Base-by-base conservation (phyloP, 257 asterid species). In the Solanum lycopersicoides region DNA sequence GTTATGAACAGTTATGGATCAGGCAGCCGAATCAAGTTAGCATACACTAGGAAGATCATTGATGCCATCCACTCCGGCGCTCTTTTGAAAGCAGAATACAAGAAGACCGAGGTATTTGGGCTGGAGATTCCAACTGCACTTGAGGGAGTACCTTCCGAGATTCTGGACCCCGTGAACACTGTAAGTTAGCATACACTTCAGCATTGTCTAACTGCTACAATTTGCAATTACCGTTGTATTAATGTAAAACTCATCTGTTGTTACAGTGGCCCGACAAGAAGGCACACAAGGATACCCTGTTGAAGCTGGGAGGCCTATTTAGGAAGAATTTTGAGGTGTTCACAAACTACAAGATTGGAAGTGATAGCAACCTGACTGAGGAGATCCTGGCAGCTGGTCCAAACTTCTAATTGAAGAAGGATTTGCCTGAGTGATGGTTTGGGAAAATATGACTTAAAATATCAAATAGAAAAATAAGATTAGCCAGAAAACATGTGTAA, bases 381-480 rank as follows among this genome's bases (percentile, higher is more conserved):
- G 92, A 95, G 92, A 96, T 96, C 86, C 86, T 96, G 12, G 97
- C 98, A 10, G 98, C 98, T 76, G 99, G 99, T 45, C 99, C 99
- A 18, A 93, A 90, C 87, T 91, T 93, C 91, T 94, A 89, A 91
- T 74, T 74, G 34, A 30, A 42, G 73, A 80, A 82, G 85, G 34
- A 80, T 80, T 47, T 47, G 16, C 44, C 44, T 30, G 66, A 80
- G 84, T 45, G 68, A 80, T 28, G 66, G 68, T 35, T 83, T n/a
- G 34, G 76, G 28, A 15, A 72, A 42, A 30, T n/a, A 16, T 60
- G 30, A 37, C 21, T 41, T 60, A 39, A 21, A 56, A 25, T 25
- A 23, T 23, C 3, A n/a, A 56, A 59, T 59, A 77, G 47, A 42
- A 42, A 82, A 42, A 82, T 82, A 82, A 82, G 69, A 18, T 20